Conservation (phyloP, 2,329 filamentous ascomycete species). For the Aureobasidium namibiae region DNA sequence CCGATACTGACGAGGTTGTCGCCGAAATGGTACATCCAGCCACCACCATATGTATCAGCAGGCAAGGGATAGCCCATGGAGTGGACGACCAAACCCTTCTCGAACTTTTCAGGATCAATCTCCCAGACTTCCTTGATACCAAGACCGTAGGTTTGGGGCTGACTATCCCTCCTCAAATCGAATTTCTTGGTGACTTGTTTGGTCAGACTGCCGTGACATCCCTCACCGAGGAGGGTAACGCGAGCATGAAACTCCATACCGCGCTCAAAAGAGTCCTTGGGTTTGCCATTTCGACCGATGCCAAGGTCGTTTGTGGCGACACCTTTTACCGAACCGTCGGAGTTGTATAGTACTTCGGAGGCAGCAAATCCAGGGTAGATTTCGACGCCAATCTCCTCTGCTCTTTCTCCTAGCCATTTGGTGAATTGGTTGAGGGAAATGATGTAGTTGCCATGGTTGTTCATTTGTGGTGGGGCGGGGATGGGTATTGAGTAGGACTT, state of each 20-base stretch:
- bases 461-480: conserved; percentile 91
- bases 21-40: conserved; percentile 99
- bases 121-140: conserved; percentile 98
- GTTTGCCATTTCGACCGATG: conserved; percentile 68
- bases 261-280: conserved; percentile 85
- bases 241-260: conserved; percentile 98
- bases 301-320: conserved; percentile 95
- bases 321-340: conserved; percentile 82
- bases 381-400: conserved; percentile 94
- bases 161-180: conserved; percentile 77
- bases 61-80: conserved; percentile 88
- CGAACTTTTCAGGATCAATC: conserved; percentile 84
- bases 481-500: conserved; percentile 69
- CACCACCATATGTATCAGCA: conserved; percentile 85
- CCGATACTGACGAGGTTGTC: conserved; percentile 93
- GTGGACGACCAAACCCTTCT: conserved; percentile 76
- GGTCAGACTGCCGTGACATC: conserved; percentile 88
- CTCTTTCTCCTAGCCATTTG: conserved; percentile 90
- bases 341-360: conserved; percentile 78
- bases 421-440: conserved; percentile 90
- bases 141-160: conserved; percentile 90
- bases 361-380: conserved; percentile 94
- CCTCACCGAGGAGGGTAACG: conserved; percentile 86
- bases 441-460: conserved; percentile 97
- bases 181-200: conserved; percentile 96